Evolutionary conservation across 257 asterid genomes (phyloP).

Genomic region (Ballota nigra): DNA sequence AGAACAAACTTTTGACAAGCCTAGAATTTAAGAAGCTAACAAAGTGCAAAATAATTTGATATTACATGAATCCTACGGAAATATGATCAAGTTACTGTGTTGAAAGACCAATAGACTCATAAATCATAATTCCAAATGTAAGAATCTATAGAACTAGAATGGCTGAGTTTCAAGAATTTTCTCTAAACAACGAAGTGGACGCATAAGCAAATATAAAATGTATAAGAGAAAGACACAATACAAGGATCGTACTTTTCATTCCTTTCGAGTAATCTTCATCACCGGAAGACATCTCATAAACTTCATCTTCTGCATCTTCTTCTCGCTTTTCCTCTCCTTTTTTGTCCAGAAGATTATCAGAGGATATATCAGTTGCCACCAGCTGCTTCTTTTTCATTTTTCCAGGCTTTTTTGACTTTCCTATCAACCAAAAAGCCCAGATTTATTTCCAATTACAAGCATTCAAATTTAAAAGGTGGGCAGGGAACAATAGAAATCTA

Average conservation of each 20-base stretch:
- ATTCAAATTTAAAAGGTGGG: background rate
- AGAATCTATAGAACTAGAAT: background rate
- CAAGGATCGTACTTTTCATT: slow-evolving; percentile 69
- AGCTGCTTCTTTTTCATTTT: slow-evolving; percentile 33
- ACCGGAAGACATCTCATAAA: slow-evolving; percentile 77
- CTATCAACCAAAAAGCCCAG: slow-evolving; percentile 28
- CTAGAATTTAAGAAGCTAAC: background rate
- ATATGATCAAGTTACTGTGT: background rate
- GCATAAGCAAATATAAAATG: background rate
- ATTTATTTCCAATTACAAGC: background rate
- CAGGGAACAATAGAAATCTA: no score
- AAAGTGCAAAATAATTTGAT: background rate
- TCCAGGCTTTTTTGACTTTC: slow-evolving; percentile 40
- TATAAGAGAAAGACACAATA: background rate
- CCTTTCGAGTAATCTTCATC: slow-evolving; percentile 82
- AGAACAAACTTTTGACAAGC: background rate
- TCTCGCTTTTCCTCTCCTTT: slow-evolving; percentile 39
- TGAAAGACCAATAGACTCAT: background rate
- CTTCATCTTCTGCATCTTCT: slow-evolving; percentile 45
- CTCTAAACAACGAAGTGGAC: background rate
- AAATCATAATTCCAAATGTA: background rate
- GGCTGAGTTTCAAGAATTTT: background rate
- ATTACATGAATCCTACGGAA: background rate
- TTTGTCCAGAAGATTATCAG: slow-evolving; percentile 34
- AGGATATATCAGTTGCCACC: slow-evolving; percentile 23